Evolutionary conservation across 176 grass and related monocot species (phyloP), one percentile per base, ranked within the genome.

Genomic region (Puccinellia tenuiflora): DNA sequence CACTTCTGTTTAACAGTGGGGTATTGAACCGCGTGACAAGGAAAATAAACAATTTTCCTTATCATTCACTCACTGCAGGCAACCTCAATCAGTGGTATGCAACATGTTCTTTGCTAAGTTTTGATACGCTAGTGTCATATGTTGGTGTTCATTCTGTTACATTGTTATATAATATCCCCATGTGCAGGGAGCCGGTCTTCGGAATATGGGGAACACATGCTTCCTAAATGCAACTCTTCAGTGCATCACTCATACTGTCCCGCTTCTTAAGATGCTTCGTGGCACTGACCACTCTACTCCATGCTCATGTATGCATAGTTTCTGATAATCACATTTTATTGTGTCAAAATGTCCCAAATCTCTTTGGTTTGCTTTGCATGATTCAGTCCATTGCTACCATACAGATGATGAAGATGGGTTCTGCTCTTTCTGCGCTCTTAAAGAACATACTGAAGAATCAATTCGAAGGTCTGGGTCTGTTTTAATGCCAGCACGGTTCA

Each of bases 121-220:
- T 78, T 59, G 24, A 47, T 68, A 79, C 1, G 0, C 24, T 24
- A 65, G 52, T 46, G 35, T 38, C 63, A 83, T 83, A 3, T 38
- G 66, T 60, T 46, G 31, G 10, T 18, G 18, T 25, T 47, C 37
- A 16, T 51, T 60, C 50, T 74, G 14, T 76, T 72, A 50, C 25
- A 15, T 20, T 38, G 13, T 77, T 34, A 10, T 60, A 38, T 24
- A 51, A 37, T 47, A 10, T 79, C 22, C 33, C 14, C 28, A 43
- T 81, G 30, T 79, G 53, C 70, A 99, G 96, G 96, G 93, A 66
- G 93, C 96, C 77, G 85, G 85, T 83, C 96, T 99, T 64, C 43
- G 62, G 38, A 99, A 99, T 86, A 84, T 99, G 83, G 96, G 93
- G 39, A 96, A 99, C 85, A 99, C 96, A 51, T 94, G 93, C 79